Base-by-base conservation (phyloP, 2,329 filamentous ascomycete species). In the Lithohypha guttulata region DNA sequence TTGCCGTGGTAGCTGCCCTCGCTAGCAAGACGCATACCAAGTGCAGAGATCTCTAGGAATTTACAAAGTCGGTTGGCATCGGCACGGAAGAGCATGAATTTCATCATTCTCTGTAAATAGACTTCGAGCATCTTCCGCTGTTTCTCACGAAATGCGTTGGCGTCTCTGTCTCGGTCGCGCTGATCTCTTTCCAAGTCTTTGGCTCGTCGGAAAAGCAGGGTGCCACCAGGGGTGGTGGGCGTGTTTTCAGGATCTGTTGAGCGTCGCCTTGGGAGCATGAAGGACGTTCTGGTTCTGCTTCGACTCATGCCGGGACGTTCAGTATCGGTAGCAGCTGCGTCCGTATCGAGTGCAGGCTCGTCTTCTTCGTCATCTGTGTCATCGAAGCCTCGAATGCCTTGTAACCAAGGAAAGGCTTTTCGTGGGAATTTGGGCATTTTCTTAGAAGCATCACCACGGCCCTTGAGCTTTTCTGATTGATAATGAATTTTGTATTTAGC, bases 1-100 rank as follows among this genome's bases (percentile, higher is more conserved):
- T 98, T 98, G 43, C 91, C 93, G 56, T 98, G 91, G 53, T 95
- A 96, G 52, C 87, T 93, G 19, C 86, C 87, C 60, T 98, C 93
- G 0, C 89, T 86, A 17, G 91, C 91, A 34, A 98, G 73, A 33
- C 93, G 79, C 34, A 98, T 86, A 15, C 91, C 91, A 4, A 98
- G 70, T 1, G 93, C 89, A 14, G 91, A 98, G 6, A 98, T 68
- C 58, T 98, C 91, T 2, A 98, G 68, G 58, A 98, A 98, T 48
- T 93, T 91, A 63, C 91, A 98, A 3, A 98, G 69, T 7, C 91
- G 78, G 54, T 95, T 96, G 62, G 86, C 95, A 60, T 96, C 89
- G 5, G 91, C 79, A 31, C 89, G 77, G 63, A 98, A 98, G 62
- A 98, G 96, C 52, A 98, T 77, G 74, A 89, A 96, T 39, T 84